phyloP scores from a whole-genome alignment of 148 eudicot species.

The Rhododendron mucronatum region DNA sequence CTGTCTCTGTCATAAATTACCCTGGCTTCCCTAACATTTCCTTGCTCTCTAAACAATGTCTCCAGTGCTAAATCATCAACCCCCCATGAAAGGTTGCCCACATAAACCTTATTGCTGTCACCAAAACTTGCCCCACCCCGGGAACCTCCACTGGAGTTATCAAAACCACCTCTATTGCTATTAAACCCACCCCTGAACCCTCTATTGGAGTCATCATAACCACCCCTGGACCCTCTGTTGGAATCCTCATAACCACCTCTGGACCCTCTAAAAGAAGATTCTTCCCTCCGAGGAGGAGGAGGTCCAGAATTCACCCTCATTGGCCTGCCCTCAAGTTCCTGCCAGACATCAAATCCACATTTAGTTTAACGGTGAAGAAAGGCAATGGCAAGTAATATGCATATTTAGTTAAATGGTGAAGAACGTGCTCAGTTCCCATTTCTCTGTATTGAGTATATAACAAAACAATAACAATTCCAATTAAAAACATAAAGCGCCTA shows the following conservation, averaged over 20 bases:
- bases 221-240: neutral
- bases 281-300: constrained; percentile 58
- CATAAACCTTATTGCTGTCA: constrained; percentile 64
- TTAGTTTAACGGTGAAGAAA: neutral
- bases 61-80: constrained; percentile 77
- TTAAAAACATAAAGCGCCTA: neutral
- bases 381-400: neutral
- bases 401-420: neutral
- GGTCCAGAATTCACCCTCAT: constrained; percentile 92
- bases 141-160: constrained; percentile 23
- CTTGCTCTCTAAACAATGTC: constrained; percentile 69
- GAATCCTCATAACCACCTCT: neutral
- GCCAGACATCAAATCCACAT: constrained; percentile 17
- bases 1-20: constrained; percentile 93
- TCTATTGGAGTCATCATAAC: neutral
- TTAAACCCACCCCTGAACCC: neutral
- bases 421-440: neutral
- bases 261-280: constrained; percentile 41
- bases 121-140: constrained; percentile 39
- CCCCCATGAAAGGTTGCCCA: constrained; percentile 91
- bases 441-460: neutral
- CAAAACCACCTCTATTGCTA: neutral
- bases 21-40: constrained; percentile 78
- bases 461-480: neutral
- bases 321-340: constrained; percentile 86